A percentile compares a stretch with the other conserved stretches of the same genome.
phyloP scores from a whole-genome alignment of 495 filamentous ascomycete species.

The Aspergillus nanangensis region DNA sequence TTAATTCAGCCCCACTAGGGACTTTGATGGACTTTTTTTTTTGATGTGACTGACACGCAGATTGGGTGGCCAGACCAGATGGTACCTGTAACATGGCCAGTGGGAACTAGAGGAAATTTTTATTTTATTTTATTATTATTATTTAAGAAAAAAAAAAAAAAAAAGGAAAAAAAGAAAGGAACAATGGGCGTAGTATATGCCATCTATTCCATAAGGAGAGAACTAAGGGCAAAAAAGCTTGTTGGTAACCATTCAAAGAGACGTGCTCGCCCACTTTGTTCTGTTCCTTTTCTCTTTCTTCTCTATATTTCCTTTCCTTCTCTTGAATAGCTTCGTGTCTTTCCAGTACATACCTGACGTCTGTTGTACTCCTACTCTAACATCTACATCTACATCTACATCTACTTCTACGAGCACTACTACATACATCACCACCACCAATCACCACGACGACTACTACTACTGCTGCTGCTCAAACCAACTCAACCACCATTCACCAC shows the following conservation, averaged over 20 bases:
- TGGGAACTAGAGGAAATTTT: slow-evolving; percentile 4
- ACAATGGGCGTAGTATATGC: no score
- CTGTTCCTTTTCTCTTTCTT: not conserved
- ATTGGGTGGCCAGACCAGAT: slow-evolving; percentile 23
- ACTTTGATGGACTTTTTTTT: not conserved
- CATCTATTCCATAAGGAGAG: no score
- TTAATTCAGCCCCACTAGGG: no score
- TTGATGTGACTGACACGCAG: slow-evolving; percentile 11
- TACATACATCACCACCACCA: no score
- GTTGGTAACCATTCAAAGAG: slow-evolving; percentile 20
- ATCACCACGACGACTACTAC: no score
- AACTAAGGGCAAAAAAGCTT: no score
- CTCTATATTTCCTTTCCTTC: not conserved
- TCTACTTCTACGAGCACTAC: no score
- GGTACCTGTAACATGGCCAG: slow-evolving; percentile 20
- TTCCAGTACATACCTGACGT: no score
- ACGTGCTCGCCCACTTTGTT: slow-evolving; percentile 14
- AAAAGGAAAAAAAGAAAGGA: no score
- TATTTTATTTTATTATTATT: not conserved
- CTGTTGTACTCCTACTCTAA: no score
- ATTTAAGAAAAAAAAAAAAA: slow-evolving; percentile 8
- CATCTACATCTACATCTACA: no score
- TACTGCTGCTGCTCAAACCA: not conserved
- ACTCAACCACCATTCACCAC: not conserved
- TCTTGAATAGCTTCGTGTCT: not conserved